Conservation (phyloP, 1,139 yeast genomes). For the Kodamaea sp. region DNA sequence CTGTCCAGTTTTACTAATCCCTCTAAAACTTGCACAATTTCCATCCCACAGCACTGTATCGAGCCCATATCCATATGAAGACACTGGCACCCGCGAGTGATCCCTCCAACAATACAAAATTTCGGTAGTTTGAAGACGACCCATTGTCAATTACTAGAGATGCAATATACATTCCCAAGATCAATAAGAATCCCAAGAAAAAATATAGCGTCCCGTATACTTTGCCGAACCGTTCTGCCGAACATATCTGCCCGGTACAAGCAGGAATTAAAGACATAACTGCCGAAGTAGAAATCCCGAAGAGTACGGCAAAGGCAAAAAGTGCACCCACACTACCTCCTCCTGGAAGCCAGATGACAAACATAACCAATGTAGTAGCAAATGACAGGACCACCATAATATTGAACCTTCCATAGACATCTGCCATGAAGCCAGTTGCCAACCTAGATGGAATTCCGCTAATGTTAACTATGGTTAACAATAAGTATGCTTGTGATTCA, state of each 20-base stretch:
- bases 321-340: slow-evolving; percentile 27
- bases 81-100: slow-evolving; percentile 22
- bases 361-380: slow-evolving; percentile 22
- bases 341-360: slow-evolving; percentile 31
- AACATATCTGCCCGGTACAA: slow-evolving; percentile 30
- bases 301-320: slow-evolving; percentile 27
- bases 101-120: slow-evolving; percentile 26
- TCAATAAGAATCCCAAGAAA: slow-evolving; percentile 28
- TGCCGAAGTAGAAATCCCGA: slow-evolving; percentile 26
- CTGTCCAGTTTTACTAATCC: too few species aligned
- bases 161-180: slow-evolving; percentile 37
- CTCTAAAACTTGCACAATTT: slow-evolving; percentile 4
- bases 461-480: slow-evolving; percentile 31
- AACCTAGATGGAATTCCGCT: slow-evolving; percentile 33
- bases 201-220: slow-evolving; percentile 31
- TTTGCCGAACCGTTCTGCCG: slow-evolving; percentile 33
- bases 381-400: slow-evolving; percentile 24
- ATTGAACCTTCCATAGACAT: slow-evolving; percentile 33
- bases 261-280: slow-evolving; percentile 38
- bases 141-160: slow-evolving; percentile 29
- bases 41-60: slow-evolving; percentile 12
- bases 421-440: slow-evolving; percentile 33
- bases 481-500: slow-evolving; percentile 23
- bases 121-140: slow-evolving; percentile 5
- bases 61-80: slow-evolving; percentile 10